Conservation (phyloP, 2,329 filamentous ascomycete species). For the Fusarium annulatum region DNA sequence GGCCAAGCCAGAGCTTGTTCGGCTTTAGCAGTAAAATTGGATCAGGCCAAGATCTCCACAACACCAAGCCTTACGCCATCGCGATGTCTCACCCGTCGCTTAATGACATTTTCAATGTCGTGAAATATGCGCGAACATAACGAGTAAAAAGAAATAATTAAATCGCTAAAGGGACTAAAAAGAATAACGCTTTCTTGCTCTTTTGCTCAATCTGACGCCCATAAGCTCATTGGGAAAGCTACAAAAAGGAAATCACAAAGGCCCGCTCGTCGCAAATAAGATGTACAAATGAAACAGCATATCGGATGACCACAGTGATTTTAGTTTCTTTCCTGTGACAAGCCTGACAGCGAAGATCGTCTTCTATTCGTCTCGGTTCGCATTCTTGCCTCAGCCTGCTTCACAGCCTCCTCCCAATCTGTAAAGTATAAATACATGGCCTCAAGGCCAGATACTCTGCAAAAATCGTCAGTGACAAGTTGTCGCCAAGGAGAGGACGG, state of each 20-base stretch:
- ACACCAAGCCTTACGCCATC: neutral
- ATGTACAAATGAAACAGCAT: neutral
- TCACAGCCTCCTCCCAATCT: slow-evolving; percentile 40
- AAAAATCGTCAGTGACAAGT: rapidly evolving
- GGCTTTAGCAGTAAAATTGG: neutral
- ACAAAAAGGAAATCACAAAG: neutral
- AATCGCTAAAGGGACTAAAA: no score
- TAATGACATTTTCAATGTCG: no score
- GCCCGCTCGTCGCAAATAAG: rapidly evolving
- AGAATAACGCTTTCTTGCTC: neutral
- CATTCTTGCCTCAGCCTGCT: slow-evolving; percentile 40
- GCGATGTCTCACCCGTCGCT: neutral
- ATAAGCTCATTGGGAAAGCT: neutral
- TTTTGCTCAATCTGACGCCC: neutral
- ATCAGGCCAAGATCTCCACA: neutral
- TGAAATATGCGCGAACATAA: no score
- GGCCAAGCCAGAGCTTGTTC: neutral
- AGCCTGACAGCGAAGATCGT: slow-evolving; percentile 11
- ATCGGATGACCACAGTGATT: rapidly evolving
- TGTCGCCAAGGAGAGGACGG: rapidly evolving
- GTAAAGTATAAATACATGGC: slow-evolving; percentile 32
- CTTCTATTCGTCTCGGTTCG: slow-evolving; percentile 27
- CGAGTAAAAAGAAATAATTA: no score
- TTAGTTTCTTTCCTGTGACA: neutral
- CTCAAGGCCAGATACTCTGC: slow-evolving; percentile 30